phyloP scores from a whole-genome alignment of 2,329 filamentous ascomycete species.

The Arthrinium puccinioides region DNA sequence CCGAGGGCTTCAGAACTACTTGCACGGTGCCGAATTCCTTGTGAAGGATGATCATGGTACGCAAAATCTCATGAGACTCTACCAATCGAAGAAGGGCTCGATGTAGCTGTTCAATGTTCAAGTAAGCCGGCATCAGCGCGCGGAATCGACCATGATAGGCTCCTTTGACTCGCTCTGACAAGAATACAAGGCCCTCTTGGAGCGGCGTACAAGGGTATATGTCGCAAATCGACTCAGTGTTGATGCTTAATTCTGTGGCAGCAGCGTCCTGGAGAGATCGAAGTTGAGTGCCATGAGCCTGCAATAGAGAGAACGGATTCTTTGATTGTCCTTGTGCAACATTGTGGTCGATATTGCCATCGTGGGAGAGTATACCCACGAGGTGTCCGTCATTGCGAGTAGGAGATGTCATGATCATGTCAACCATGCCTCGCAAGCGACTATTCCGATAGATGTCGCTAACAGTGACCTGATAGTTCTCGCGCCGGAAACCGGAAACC shows the following conservation, averaged over 20 bases:
- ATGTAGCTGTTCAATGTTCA: conserved; percentile 7
- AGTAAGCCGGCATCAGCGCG: conserved; percentile 5
- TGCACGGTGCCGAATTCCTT: not conserved
- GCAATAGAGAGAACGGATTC: no score
- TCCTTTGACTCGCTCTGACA: conserved; percentile 12
- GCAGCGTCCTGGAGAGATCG: no score
- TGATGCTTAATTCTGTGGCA: no score
- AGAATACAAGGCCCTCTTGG: conserved; percentile 21
- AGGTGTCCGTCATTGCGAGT: no score
- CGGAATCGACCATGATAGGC: conserved; percentile 18
- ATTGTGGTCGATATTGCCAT: not conserved
- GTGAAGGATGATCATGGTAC: not conserved
- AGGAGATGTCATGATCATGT: no score
- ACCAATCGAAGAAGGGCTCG: conserved; percentile 6
- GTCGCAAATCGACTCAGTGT: no score
- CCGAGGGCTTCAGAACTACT: not conserved
- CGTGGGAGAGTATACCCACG: no score
- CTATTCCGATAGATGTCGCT: not conserved
- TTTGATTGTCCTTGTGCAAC: no score
- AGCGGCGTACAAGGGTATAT: conserved; percentile 20
- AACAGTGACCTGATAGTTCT: not conserved
- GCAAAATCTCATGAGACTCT: not conserved
- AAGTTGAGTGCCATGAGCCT: no score
- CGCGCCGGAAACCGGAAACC: conserved; percentile 8
- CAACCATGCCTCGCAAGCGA: not conserved